Evolutionary conservation across 75 land plant species (phyloP), one percentile per base, ranked within the genome.

Genomic region (Sequoiadendron giganteum): DNA sequence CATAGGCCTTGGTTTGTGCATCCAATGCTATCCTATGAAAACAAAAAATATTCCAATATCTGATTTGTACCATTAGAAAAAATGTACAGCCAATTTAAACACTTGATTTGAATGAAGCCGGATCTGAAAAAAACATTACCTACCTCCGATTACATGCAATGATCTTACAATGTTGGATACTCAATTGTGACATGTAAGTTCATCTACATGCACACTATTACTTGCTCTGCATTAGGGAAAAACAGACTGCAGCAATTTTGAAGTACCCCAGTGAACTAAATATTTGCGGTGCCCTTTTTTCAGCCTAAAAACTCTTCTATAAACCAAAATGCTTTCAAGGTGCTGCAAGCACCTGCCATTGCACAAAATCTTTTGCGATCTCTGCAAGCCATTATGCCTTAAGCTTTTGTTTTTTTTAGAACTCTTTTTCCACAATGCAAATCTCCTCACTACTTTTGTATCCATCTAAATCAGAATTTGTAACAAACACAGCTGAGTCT

Each of bases 391-490:
- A 82, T 82, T 42, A 82, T 11, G 52, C 47, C 43, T n/a, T 52
- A 52, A 52, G 16, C 16, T 2, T 52, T 52, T 52, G 15, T 52
- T 13, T 2, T 52, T 14, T 28, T 47, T 43, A 47, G n/a, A 47
- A 82, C 38, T 82, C 84, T 82, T 28, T 82, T 43, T 47, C 84
- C 32, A 82, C 34, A n/a, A 82, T 45, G n/a, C 32, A 82, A 42
- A 82, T 47, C 2, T 82, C 84, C 52, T 82, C 47, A 3, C 84
- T 45, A n/a, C 84, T 82, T 11, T 82, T 82, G 84, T 82, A 82
- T 47, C 84, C 84, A 82, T 82, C 84, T 42, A 82, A 82, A 82
- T 82, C 84, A 13, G 48, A 40, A 47, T 45, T 82, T n/a, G 84
- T 82, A 49, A 82, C 84, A 47, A 82, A 82, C 32, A 82, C 84